These are phyloP conservation scores for Camellia lanceoleosa DNA, from an alignment of 148 eudicot species.

Conservation along the genomic window DNA sequence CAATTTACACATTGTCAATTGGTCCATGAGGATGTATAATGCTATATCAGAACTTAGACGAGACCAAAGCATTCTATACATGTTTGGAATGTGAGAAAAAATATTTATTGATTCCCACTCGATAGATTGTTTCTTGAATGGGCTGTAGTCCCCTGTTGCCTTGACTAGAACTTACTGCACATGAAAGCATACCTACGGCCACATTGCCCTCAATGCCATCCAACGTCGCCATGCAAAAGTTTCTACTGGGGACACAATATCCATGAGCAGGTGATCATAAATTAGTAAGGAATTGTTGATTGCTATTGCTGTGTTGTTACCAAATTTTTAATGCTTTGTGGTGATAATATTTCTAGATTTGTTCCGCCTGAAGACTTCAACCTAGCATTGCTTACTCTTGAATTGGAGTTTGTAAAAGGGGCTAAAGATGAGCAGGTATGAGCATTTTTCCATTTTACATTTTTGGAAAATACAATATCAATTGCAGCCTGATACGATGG, in stretches of 20 bases:
- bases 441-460: neutral
- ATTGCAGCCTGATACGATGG: neutral
- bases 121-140: constrained; percentile 12
- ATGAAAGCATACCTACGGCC: constrained; percentile 54
- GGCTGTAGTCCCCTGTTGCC: constrained; percentile 20
- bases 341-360: constrained; percentile 40
- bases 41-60: neutral
- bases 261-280: constrained; percentile 44
- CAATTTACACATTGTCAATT: neutral
- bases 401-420: constrained; percentile 77
- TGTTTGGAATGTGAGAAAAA: constrained; percentile 5
- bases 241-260: constrained; percentile 52
- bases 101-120: neutral
- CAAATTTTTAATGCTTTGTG: constrained; percentile 5
- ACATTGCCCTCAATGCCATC: constrained; percentile 64
- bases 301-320: neutral
- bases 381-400: constrained; percentile 79
- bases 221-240: constrained; percentile 67
- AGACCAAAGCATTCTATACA: neutral
- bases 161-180: constrained; percentile 46
- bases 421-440: constrained; percentile 67
- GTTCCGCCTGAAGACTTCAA: constrained; percentile 68
- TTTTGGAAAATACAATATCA: neutral
- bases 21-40: neutral
- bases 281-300: neutral